Evolutionary conservation across 2,329 filamentous ascomycete genomes (phyloP).

Genomic region (Plenodomus tracheiphilus): DNA sequence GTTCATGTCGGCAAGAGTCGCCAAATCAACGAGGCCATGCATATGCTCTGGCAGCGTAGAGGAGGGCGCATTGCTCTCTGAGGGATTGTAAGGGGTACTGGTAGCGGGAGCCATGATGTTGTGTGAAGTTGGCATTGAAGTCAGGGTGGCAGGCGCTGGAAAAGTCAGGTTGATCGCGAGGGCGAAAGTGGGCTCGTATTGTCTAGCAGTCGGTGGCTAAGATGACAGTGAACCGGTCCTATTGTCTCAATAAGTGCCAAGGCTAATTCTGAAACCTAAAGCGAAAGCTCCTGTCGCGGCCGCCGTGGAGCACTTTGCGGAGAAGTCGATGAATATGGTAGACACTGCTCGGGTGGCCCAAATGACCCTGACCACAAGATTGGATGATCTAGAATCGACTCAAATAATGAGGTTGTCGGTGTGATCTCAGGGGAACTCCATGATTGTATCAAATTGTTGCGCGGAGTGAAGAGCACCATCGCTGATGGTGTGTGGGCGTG

Average conservation of each 20-base stretch:
- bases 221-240: background rate
- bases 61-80: constrained; percentile 5
- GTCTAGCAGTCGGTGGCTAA: background rate
- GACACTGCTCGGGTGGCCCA: too few relatives aligned
- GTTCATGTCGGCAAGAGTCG: constrained; percentile 26
- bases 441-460: background rate
- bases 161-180: background rate
- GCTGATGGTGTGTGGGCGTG: background rate
- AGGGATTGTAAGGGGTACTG: constrained; percentile 1
- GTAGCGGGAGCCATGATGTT: constrained; percentile 9
- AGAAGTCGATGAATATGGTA: background rate
- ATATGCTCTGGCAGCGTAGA: constrained; percentile 17
- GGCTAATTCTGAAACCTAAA: background rate
- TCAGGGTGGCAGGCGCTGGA: background rate
- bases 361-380: background rate
- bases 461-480: background rate
- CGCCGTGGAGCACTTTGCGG: background rate
- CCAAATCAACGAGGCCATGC: constrained; percentile 27
- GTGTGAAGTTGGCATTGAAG: background rate
- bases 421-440: too few relatives aligned
- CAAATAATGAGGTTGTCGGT: too few relatives aligned
- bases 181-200: background rate
- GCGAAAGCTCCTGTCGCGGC: background rate
- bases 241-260: background rate
- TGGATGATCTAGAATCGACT: background rate